These are phyloP conservation scores for Quercus tomentella DNA, from an alignment of 331 rosid genomes.

Conservation along the genomic window DNA sequence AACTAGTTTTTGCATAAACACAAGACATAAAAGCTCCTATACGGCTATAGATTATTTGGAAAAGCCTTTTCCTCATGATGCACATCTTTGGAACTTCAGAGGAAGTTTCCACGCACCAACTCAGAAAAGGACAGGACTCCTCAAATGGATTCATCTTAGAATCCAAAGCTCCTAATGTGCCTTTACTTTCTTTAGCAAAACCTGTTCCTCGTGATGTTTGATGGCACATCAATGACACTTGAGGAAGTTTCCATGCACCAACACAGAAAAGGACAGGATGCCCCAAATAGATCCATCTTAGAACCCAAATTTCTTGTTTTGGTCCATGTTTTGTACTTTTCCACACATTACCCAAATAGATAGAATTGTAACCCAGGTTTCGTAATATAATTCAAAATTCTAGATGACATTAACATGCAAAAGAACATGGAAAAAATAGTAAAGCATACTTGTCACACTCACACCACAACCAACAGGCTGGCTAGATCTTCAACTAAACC, in stretches of 20 bases:
- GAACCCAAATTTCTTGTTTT: slow-evolving; percentile 6
- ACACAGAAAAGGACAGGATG: not conserved
- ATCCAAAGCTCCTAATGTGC: slow-evolving; percentile 4
- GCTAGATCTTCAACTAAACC: slow-evolving; percentile 14
- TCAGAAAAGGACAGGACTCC: slow-evolving; percentile 1
- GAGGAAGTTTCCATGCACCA: slow-evolving; percentile 8
- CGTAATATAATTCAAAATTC: not conserved
- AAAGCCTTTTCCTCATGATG: not conserved
- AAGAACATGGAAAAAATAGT: not conserved
- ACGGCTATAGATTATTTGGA: not conserved
- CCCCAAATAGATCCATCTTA: not conserved
- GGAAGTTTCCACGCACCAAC: slow-evolving; percentile 5
- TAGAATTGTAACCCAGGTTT: slow-evolving; percentile 11
- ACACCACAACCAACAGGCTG: slow-evolving; percentile 4
- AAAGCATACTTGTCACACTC: slow-evolving; percentile 1
- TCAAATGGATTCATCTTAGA: not conserved
- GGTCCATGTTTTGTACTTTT: slow-evolving; percentile 5
- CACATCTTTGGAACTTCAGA: not conserved
- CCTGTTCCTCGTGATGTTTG: not conserved
- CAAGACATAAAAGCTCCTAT: not conserved
- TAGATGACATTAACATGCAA: not conserved
- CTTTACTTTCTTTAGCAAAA: not conserved
- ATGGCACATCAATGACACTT: not conserved
- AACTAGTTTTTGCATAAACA: not conserved
- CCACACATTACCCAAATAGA: not conserved